Conservation (phyloP, 1,284 basidiomycete species). For the Rhodotorula mucilaginosa region DNA sequence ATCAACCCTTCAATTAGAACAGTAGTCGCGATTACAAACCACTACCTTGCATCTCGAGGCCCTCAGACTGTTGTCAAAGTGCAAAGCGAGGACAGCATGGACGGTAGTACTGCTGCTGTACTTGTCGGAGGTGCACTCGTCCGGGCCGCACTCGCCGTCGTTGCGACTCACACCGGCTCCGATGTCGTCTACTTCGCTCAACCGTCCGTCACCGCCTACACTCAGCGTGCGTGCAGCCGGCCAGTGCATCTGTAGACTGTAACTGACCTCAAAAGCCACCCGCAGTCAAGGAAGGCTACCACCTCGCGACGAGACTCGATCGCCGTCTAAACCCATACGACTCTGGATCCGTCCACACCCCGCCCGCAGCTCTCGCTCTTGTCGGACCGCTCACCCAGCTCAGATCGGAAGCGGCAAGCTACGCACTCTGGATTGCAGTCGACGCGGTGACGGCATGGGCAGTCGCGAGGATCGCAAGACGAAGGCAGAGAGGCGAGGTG, state of each 20-base stretch:
- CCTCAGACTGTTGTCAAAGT: neutral
- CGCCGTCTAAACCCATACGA: slow-evolving; percentile 69
- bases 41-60: no score
- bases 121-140: neutral
- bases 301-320: slow-evolving; percentile 63
- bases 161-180: neutral
- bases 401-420: slow-evolving; percentile 54
- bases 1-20: no score
- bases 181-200: neutral
- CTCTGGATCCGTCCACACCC: slow-evolving; percentile 78
- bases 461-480: slow-evolving; percentile 60
- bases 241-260: neutral
- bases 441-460: slow-evolving; percentile 68
- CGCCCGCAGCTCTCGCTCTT: slow-evolving; percentile 48
- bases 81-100: neutral
- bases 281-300: slow-evolving; percentile 81
- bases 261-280: neutral
- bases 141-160: neutral
- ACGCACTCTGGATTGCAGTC: slow-evolving; percentile 71
- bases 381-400: slow-evolving; percentile 25
- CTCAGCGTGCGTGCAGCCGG: neutral
- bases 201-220: neutral
- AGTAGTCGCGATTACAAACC: no score
- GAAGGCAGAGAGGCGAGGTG: slow-evolving; percentile 17
- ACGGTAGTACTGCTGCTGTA: neutral